These are phyloP conservation scores for Pichia scutulata DNA, from an alignment of 805 yeast species.

Conservation along the genomic window DNA sequence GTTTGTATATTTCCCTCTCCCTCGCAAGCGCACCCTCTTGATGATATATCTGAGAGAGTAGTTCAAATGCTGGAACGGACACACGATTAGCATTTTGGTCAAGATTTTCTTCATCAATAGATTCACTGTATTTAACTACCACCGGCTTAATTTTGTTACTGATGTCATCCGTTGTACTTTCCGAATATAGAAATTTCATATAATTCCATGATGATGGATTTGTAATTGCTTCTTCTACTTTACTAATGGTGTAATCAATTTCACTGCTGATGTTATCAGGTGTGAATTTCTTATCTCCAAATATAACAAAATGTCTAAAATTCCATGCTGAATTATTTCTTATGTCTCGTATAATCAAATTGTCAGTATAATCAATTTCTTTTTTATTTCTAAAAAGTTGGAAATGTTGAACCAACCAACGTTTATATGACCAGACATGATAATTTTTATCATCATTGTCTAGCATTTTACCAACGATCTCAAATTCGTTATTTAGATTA, in stretches of 20 bases:
- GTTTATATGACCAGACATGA: slow-evolving; percentile 92
- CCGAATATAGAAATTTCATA: slow-evolving; percentile 31
- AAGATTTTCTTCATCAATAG: neutral
- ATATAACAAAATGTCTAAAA: slow-evolving; percentile 60
- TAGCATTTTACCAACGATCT: slow-evolving; percentile 59
- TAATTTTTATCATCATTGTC: slow-evolving; percentile 82
- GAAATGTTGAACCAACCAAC: slow-evolving; percentile 67
- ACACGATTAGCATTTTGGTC: slow-evolving; percentile 12
- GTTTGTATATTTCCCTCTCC: slow-evolving; percentile 39
- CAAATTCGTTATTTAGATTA: slow-evolving; percentile 45
- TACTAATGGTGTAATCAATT: slow-evolving; percentile 39
- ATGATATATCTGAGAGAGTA: slow-evolving; percentile 44
- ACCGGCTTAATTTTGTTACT: slow-evolving; percentile 26
- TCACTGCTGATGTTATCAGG: slow-evolving; percentile 35
- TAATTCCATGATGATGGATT: slow-evolving; percentile 88
- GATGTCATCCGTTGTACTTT: slow-evolving; percentile 28
- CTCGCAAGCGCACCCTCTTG: slow-evolving; percentile 22
- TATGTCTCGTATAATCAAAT: slow-evolving; percentile 51
- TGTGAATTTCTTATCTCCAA: slow-evolving; percentile 17
- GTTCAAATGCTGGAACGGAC: slow-evolving; percentile 59
- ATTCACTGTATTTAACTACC: slow-evolving; percentile 34
- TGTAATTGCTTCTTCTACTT: slow-evolving; percentile 60
- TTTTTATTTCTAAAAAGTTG: slow-evolving; percentile 34
- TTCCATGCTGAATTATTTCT: slow-evolving; percentile 93
- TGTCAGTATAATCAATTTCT: slow-evolving; percentile 47